Evolutionary conservation across 257 asterid genomes (phyloP), one percentile per base, ranked within the genome.

Genomic region (Verbascum thapsus): DNA sequence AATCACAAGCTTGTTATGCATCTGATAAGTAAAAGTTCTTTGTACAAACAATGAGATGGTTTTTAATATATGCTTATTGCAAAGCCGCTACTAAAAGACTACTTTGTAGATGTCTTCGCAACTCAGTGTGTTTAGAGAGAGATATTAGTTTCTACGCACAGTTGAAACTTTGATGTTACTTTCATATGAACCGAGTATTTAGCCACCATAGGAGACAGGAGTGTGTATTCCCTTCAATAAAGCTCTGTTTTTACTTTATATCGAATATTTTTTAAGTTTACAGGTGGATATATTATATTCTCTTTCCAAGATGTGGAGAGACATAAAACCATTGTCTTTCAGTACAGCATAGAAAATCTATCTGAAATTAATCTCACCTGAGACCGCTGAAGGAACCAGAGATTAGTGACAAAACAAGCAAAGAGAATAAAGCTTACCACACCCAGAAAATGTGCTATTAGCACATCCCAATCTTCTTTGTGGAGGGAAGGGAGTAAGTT

Each of bases 361-460:
- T 22, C 19, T 58, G 19, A 41, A 52, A 48, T 53, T 20, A 15
- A 10, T 42, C 69, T 58, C 58, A 26, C 23, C 12, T 5, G 53
- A 30, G 53, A 57, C 18, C 12, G 56, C 53, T 54, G 37, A 60
- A 39, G 61, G 58, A 56, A 61, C 23, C 7, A 48, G 53, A 58
- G 45, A 58, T 17, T 15, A 57, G 7, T 35, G 16, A 60, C 37
- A 19, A 39, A 41, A 22, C 34, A n/a, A 10, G 39, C 16, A 58
- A 15, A 20, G 17, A 40, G 20, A 38, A 50, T 17, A 69, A 69
- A 48, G 63, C 91, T 66, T 74, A 90, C 97, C 92, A 91, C 94
- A 61, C 98, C 98, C 48, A 91, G 95, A 85, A 91, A 91, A 83
- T 91, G 98, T 30, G 98, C 98, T 47, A 88, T 80, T 63, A 91